A percentile compares a stretch with the other conserved stretches of the same genome.
Evolutionary conservation across 2,329 filamentous ascomycete species (phyloP).

Genomic region (Sporothrix humicola): DNA sequence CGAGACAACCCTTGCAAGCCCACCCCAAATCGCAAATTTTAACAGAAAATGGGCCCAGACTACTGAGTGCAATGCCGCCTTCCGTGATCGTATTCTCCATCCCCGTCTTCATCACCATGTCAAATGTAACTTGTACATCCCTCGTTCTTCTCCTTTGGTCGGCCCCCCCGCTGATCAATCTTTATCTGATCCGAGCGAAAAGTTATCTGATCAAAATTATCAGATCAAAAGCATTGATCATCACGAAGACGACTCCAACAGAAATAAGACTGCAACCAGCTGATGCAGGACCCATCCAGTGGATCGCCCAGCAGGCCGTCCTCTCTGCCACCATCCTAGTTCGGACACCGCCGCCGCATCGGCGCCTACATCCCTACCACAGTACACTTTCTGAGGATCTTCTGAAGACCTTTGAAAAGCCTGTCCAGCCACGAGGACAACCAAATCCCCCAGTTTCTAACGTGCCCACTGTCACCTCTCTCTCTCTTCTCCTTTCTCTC

Average conservation of each 20-base stretch:
- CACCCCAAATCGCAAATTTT: background rate
- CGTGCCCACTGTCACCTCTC: background rate
- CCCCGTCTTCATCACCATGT: no score
- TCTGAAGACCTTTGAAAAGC: background rate
- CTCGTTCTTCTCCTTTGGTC: background rate
- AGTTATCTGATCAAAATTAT: background rate
- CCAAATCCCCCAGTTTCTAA: background rate
- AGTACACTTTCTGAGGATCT: background rate
- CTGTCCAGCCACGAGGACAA: background rate
- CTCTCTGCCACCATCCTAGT: background rate
- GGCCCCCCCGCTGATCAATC: background rate
- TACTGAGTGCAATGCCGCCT: background rate
- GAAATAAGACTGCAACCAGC: background rate
- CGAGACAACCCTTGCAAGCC: background rate
- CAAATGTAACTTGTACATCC: background rate
- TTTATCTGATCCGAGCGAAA: slow-evolving; percentile 11
- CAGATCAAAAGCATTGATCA: slow-evolving; percentile 1
- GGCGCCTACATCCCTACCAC: background rate
- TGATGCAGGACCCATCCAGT: background rate
- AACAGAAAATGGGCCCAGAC: background rate
- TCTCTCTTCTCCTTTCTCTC: background rate
- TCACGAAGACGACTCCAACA: background rate
- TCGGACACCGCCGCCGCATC: background rate
- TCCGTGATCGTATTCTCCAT: slow-evolving; percentile 4
- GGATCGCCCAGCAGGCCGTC: background rate